Evolutionary conservation across 2,329 filamentous ascomycete genomes (phyloP), one percentile per base, ranked within the genome.

Genomic region (Diaporthe caulivora): DNA sequence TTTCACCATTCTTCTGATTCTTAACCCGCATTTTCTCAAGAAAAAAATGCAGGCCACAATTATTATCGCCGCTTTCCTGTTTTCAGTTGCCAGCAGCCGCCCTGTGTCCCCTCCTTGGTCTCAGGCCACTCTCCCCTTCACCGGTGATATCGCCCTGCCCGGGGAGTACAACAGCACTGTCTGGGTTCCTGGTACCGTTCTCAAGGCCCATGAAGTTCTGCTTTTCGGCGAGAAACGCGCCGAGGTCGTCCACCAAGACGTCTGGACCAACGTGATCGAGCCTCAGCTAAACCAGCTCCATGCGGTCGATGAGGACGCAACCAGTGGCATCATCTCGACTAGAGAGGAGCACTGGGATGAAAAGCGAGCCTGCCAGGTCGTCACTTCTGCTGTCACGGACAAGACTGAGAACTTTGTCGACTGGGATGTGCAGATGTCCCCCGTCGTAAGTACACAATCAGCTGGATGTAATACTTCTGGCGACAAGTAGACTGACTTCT

Each of bases 401-500:
- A 62, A 62, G 57, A 62, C 57, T 44, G 57, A 62, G 57, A 62
- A 62, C 57, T 62, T 62, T 21, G 57, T 62, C 24, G 57, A 62
- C 9, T 62, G 57, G 57, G 57, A 62, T 26, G 57, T 62, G 57
- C 57, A 62, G 57, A 62, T 62, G 57, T 62, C 57, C 37, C 57
- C 57, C 4, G 57, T 62, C 29, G 57, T 62, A 26, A 29, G 57
- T 44, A 9, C 26, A 17, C 17, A 29, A 31, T 2, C 5, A 10
- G 26, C 26, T 8, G 18, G 17, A 17, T 54, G n/a, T n/a, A 3
- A 18, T 31, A 6, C 15, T 9, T 18, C 6, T 31, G 18, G 2
- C 31, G 15, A 5, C 34, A 51, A 2, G 24, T 42, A 21, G 17
- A 10, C 57, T 62, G 21, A 44, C 37, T 29, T 17, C 3, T 29